Percentiles rank a stretch among this genome's conserved stretches.
Conservation (phyloP, 768 basidiomycete genomes). For the Amanita pseudoporphyria region DNA sequence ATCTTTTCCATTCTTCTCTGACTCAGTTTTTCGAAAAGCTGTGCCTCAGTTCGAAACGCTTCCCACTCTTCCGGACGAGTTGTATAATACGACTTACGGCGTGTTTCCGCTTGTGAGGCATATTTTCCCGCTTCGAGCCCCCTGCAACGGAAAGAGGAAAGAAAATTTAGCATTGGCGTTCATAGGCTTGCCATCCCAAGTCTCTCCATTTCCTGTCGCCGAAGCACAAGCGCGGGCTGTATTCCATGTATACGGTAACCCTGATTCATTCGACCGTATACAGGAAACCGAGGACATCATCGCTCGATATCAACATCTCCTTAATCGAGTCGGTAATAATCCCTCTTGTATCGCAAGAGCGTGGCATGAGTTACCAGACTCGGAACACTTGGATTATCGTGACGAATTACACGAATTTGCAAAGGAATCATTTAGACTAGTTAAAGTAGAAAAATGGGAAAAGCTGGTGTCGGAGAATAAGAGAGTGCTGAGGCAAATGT, state of each 20-base stretch:
- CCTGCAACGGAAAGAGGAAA: too few species aligned
- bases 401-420: conserved; percentile 46
- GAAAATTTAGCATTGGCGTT: conserved; percentile 46
- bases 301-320: conserved; percentile 36
- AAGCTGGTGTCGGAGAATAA: conserved; percentile 46
- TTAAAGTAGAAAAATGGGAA: conserved; percentile 38
- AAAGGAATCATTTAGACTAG: conserved; percentile 17
- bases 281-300: conserved; percentile 41
- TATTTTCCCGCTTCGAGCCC: conserved; percentile 67
- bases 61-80: too few species aligned
- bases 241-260: conserved; percentile 43
- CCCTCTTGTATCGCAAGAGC: conserved; percentile 34
- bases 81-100: conserved; percentile 57
- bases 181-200: conserved; percentile 46
- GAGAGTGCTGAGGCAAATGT: conserved; percentile 40
- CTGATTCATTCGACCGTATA: conserved; percentile 35
- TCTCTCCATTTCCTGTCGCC: conserved; percentile 67
- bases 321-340: conserved; percentile 17
- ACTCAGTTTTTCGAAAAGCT: conserved; percentile 19
- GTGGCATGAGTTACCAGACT: conserved; percentile 44
- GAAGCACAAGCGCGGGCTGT: conserved; percentile 71
- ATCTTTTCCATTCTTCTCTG: conserved; percentile 52
- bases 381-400: conserved; percentile 62
- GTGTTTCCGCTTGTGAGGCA: conserved; percentile 67
- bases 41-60: conserved; percentile 38